Evolutionary conservation across 2,329 filamentous ascomycete species (phyloP), one percentile per base, ranked within the genome.

Genomic region (Epichloe gansuensis): DNA sequence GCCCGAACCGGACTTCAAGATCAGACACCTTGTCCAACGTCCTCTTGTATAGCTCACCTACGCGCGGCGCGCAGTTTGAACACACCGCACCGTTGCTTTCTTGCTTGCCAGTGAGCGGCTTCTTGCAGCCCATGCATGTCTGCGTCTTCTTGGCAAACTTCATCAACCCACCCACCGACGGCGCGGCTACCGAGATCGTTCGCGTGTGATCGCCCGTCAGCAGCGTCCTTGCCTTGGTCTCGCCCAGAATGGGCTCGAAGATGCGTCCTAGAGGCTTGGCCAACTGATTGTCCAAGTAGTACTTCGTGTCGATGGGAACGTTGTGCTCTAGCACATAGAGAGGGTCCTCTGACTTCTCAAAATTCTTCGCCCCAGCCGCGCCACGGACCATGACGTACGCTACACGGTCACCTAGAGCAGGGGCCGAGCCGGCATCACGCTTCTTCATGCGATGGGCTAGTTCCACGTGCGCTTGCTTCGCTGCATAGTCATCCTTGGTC

Each of bases 61-160:
- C 81, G 0, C 93, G 81, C 9, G 87, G 86, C 31, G 83, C 80
- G 65, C 93, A 96, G 66, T 95, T 81, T 15, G 81, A 77, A 66
- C 93, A 98, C 13, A 97, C 89, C 0, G 94, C 93, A 4, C 91
- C 91, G 5, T 79, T 80, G 58, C 78, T 82, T 69, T 96, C 91
- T 13, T 86, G 79, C 59, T 87, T 86, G 54, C 81, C 82, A 6
- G 80, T 82, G 48, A 98, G 76, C 3, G 93, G 93, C 68, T 96
- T 96, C 78, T 97, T 98, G 80, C 93, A 98, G 3, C 90, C 93
- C 86, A 98, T 95, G 68, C 93, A 98, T 0, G 93, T 97, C 71
- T 90, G 84, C 3, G 93, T 98, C 74, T 95, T 96, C 73, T 95
- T 96, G 36, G 93, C 80, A 65, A 97, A 98, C 71, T 95, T 96